Evolutionary conservation across 2,329 filamentous ascomycete species (phyloP).

Genomic region (Dothideomycetes sp.): DNA sequence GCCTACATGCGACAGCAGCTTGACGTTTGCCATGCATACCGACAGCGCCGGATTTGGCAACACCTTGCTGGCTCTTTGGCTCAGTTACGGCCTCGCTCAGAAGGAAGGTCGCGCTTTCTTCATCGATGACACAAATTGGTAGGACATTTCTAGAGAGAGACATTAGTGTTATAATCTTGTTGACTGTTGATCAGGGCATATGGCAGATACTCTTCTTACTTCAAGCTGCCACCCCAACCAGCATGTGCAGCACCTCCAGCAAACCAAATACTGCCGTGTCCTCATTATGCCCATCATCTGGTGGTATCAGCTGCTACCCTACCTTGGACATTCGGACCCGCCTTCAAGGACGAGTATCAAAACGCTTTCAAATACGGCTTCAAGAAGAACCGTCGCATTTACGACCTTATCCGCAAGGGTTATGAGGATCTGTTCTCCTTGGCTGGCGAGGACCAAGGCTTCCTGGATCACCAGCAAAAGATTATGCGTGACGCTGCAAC

Average conservation of each 20-base stretch:
- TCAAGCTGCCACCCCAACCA: conserved; percentile 56
- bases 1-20: conserved; percentile 53
- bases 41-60: conserved; percentile 67
- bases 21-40: conserved; percentile 72
- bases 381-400: conserved; percentile 49
- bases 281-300: conserved; percentile 64
- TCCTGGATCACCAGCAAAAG: conserved; percentile 51
- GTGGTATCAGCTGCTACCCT: conserved; percentile 63
- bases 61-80: conserved; percentile 71
- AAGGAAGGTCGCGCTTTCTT: conserved; percentile 71
- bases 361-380: conserved; percentile 18
- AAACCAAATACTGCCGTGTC: conserved; percentile 71
- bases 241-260: conserved; percentile 62
- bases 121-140: conserved; percentile 71
- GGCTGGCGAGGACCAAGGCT: conserved; percentile 53
- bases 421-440: conserved; percentile 69
- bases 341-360: conserved; percentile 31
- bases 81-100: conserved; percentile 69
- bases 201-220: conserved; percentile 64
- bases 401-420: conserved; percentile 57
- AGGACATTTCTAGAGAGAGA: neutral
- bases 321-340: conserved; percentile 52
- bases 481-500: conserved; percentile 44
- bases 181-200: conserved; percentile 45
- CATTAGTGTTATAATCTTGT: neutral